phyloP scores from a whole-genome alignment of 768 basidiomycete genomes.

The Boletus pseudo-olivaceus region DNA sequence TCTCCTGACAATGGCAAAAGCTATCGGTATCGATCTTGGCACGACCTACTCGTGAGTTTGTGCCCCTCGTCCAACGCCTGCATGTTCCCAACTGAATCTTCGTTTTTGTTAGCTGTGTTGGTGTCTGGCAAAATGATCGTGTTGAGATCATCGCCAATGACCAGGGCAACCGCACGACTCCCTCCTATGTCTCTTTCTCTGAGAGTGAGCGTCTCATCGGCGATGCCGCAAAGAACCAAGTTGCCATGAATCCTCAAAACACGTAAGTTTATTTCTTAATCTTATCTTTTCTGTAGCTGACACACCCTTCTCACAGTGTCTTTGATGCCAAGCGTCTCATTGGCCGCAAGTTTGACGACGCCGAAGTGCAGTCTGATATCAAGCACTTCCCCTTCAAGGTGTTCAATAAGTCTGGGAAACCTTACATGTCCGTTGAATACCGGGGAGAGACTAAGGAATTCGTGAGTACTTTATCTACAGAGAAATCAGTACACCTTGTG shows the following conservation, averaged over 20 bases:
- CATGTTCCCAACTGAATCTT: conserved; percentile 6
- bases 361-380: conserved; percentile 78
- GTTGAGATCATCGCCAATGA: conserved; percentile 98
- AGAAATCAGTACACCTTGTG: conserved; percentile 7
- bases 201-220: conserved; percentile 96
- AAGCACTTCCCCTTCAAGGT: conserved; percentile 96
- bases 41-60: conserved; percentile 85
- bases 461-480: conserved; percentile 42
- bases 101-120: conserved; percentile 73
- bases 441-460: conserved; percentile 94
- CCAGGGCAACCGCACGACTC: conserved; percentile 93
- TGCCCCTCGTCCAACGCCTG: background rate
- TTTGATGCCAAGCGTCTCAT: conserved; percentile 99
- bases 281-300: conserved; percentile 1
- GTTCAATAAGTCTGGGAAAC: conserved; percentile 82
- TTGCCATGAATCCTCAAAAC: conserved; percentile 97
- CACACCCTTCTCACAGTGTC: conserved; percentile 48
- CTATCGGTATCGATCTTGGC: conserved; percentile 86
- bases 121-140: conserved; percentile 99
- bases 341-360: conserved; percentile 84
- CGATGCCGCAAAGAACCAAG: conserved; percentile 98
- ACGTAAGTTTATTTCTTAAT: conserved; percentile 42
- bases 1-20: conserved; percentile 54
- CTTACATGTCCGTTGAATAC: conserved; percentile 86
- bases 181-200: conserved; percentile 94